phyloP scores from a whole-genome alignment of 2,329 filamentous ascomycete genomes.

The Sclerotinia sclerotiorum region DNA sequence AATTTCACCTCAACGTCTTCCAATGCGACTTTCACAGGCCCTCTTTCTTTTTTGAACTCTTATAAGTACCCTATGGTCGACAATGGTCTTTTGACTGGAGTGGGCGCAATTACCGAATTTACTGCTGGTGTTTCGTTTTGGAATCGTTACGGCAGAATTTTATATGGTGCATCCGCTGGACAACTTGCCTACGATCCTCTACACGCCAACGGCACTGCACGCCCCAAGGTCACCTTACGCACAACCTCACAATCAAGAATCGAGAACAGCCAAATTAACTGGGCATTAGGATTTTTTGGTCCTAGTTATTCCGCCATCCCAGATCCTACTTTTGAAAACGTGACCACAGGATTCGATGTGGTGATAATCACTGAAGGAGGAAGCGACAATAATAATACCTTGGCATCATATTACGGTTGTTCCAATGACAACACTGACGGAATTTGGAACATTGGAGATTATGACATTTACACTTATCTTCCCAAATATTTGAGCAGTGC shows the following conservation, averaged over 20 bases:
- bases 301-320: constrained; percentile 45
- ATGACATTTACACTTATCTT: constrained; percentile 47
- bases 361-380: constrained; percentile 52
- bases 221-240: constrained; percentile 51
- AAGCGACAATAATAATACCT: constrained; percentile 54
- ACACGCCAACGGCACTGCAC: constrained; percentile 48
- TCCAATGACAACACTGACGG: constrained; percentile 41
- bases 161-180: constrained; percentile 51
- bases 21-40: constrained; percentile 45
- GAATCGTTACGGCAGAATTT: constrained; percentile 53
- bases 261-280: constrained; percentile 53
- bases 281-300: constrained; percentile 54
- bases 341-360: constrained; percentile 47
- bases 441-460: constrained; percentile 43
- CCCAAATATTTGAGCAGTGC: constrained; percentile 48
- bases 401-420: constrained; percentile 53
- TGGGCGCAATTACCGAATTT: constrained; percentile 53
- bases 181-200: constrained; percentile 50
- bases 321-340: constrained; percentile 44
- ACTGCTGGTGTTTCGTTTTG: constrained; percentile 52
- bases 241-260: constrained; percentile 57
- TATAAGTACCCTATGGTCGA: constrained; percentile 50
- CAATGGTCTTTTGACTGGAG: constrained; percentile 47
- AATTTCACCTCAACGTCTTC: constrained; percentile 46
- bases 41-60: constrained; percentile 53